phyloP scores from a whole-genome alignment of 441 rosid species.

The Erysimum cheiri region DNA sequence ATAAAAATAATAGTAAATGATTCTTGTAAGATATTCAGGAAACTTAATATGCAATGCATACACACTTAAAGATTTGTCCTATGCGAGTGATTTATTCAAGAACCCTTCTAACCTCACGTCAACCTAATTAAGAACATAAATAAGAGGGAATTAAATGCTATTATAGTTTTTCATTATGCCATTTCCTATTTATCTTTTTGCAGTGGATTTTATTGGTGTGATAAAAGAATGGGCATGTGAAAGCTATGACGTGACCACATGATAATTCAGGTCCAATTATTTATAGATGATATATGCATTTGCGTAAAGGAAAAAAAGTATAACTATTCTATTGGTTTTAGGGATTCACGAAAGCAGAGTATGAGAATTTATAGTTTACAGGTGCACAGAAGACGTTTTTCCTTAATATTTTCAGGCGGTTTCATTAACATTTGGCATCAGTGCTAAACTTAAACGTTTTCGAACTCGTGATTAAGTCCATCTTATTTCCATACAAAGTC shows the following conservation, averaged over 20 bases:
- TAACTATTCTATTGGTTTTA: slow-evolving; percentile 7
- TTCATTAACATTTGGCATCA: not conserved
- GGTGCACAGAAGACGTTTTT: not conserved
- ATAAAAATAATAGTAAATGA: slow-evolving; percentile 35
- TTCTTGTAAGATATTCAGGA: slow-evolving; percentile 16
- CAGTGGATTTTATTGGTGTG: slow-evolving; percentile 8
- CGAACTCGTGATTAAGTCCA: not conserved
- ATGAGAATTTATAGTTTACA: not conserved
- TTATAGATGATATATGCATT: slow-evolving; percentile 24
- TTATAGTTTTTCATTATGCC: not conserved
- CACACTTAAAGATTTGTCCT: not conserved
- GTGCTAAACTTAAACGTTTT: not conserved
- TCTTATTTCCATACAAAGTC: not conserved
- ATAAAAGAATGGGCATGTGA: slow-evolving; percentile 24
- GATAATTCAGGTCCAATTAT: slow-evolving; percentile 25
- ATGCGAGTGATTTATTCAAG: not conserved
- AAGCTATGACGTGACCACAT: slow-evolving; percentile 20
- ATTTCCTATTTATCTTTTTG: not conserved
- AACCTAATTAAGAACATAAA: slow-evolving; percentile 1
- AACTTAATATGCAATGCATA: not conserved
- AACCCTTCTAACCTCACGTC: not conserved
- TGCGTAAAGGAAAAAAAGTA: not conserved
- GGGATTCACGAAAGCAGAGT: not conserved
- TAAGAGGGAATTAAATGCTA: not conserved
- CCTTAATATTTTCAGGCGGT: not conserved